Evolutionary conservation across 78 protist genomes (phyloP), one percentile per base, ranked within the genome.

Genomic region (Emiliania huxleyi): DNA sequence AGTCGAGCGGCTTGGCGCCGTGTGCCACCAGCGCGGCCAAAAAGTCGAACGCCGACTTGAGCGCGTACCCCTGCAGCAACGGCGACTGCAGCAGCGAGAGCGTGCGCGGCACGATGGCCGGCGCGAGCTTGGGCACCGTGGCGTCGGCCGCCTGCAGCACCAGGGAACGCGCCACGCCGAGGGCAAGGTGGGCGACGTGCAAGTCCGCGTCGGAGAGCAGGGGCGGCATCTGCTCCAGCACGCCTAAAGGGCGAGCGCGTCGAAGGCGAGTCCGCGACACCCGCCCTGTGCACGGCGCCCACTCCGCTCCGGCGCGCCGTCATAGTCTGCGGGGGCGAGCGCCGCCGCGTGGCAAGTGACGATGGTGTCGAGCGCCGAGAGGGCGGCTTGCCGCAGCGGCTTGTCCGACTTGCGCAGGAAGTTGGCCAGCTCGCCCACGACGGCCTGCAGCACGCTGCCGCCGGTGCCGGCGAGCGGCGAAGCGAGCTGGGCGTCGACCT

Each of bases 51-150:
- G 69, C 19, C 37, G 35, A 90, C 40, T 90, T 62, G 77, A 98
- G 93, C 0, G 99, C 97, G 2, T 69, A 89, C 42, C 99, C 98
- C 89, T 98, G 98, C 43, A 97, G 95, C 21, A 97, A 49, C 11
- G 98, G 91, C 18, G 94, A 71, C 55, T 42, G 38, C 8, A 96
- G n/a, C 56, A 98, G 83, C 0, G n/a, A 40, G 2, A 96, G 87
- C 37, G 91, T 87, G 45, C 69, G 42, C 44, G 97, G 97, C 44
- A 96, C 29, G 3, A 92, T 8, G 35, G 0, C 0, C 45, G 44
- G 37, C 18, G 29, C 22, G 37, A 96, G 15, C 25, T 0, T 37
- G 1, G 92, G 23, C 29, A 56, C 94, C 23, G 48, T 11, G 40
- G 0, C 11, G 35, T 8, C 11, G 15, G 95, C 77, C 23, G n/a